phyloP scores from a whole-genome alignment of 768 basidiomycete species.

The Lactifluus subvellereus region DNA sequence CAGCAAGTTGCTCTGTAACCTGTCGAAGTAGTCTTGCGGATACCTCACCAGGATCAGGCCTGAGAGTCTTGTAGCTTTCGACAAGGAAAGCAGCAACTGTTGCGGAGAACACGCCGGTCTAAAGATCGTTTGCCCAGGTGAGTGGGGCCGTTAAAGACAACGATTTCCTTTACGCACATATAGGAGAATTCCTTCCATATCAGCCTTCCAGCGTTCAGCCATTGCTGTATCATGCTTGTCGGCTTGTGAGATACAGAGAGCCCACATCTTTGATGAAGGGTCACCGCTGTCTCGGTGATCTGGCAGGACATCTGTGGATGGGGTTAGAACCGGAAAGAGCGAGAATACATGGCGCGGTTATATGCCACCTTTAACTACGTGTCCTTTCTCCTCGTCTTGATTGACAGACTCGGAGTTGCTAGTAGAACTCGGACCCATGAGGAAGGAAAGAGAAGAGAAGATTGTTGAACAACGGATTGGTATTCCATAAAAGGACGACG shows the following conservation, averaged over 20 bases:
- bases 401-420: not conserved
- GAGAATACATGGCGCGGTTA: not conserved
- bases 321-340: not conserved
- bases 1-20: not conserved
- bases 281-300: not conserved
- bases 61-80: conserved; percentile 13
- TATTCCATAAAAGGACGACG: not conserved
- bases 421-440: not conserved
- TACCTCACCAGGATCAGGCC: conserved; percentile 5
- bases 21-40: not conserved
- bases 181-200: conserved; percentile 14
- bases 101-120: conserved; percentile 17
- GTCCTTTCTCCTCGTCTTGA: conserved; percentile 1
- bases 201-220: not conserved
- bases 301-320: not conserved
- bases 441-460: not conserved
- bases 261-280: conserved; percentile 4
- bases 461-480: not conserved
- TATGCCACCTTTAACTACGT: not conserved
- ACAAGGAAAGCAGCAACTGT: conserved; percentile 13
- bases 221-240: not conserved
- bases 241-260: not conserved
- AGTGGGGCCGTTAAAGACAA: not conserved
- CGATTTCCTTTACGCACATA: not conserved
- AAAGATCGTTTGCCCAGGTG: not conserved